Conservation (phyloP, 257 asterid species). For the Forsythia suspensa region DNA sequence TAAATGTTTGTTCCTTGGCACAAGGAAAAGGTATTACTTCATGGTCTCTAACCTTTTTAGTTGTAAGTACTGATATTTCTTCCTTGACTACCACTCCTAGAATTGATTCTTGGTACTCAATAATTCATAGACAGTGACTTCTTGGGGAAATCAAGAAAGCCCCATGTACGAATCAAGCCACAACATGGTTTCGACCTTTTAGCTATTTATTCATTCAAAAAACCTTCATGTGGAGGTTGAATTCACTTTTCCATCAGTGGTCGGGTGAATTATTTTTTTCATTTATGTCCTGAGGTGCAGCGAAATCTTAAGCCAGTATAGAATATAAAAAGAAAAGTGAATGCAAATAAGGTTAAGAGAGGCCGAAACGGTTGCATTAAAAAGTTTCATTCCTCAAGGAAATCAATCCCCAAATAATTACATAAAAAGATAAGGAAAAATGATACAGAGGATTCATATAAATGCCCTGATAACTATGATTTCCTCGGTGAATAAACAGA, state of each 20-base stretch:
- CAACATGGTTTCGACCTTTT: not conserved
- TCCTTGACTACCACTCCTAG: conserved; percentile 36
- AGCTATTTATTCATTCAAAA: not conserved
- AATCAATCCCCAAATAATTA: not conserved
- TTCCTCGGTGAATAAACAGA: conserved; percentile 35
- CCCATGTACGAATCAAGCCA: not conserved
- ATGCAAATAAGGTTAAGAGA: not conserved
- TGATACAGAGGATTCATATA: not conserved
- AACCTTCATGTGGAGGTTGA: no score
- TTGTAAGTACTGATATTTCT: not conserved
- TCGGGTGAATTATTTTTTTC: no score
- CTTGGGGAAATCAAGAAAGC: not conserved
- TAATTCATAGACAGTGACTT: not conserved
- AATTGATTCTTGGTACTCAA: conserved; percentile 22
- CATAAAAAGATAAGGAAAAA: not conserved
- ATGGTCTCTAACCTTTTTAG: conserved; percentile 20
- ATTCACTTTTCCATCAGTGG: no score
- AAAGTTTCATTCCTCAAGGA: not conserved
- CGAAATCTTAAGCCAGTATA: no score
- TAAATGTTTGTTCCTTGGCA: conserved; percentile 16
- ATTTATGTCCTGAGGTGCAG: no score
- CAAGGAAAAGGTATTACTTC: conserved; percentile 32
- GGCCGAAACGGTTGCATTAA: not conserved
- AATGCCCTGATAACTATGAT: conserved; percentile 26
- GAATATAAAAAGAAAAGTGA: no score